Conservation (phyloP, 1,139 yeast species). For the Sugiyamaella paludigena region DNA sequence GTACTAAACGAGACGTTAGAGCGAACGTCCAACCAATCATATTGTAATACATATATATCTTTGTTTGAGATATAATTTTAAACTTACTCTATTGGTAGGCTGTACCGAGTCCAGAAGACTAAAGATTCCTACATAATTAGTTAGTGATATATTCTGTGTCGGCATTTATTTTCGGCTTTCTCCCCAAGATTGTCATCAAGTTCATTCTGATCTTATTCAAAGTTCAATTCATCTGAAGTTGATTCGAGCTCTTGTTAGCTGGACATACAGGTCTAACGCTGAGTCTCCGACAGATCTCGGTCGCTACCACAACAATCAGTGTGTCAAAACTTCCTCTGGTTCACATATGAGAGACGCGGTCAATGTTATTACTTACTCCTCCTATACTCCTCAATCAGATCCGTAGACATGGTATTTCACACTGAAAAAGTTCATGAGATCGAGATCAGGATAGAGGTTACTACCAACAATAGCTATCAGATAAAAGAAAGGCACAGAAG, state of each 20-base stretch:
- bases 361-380: constrained; percentile 21
- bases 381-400: constrained; percentile 24
- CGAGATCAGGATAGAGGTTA: background rate
- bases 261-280: too few species aligned
- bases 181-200: background rate
- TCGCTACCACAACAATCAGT: too few species aligned
- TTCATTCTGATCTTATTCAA: background rate
- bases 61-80: background rate
- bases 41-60: background rate
- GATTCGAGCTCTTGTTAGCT: too few species aligned
- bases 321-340: too few species aligned
- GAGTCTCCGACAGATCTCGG: too few species aligned
- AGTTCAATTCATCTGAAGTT: background rate
- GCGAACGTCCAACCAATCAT: too few species aligned
- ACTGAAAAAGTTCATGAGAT: background rate
- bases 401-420: constrained; percentile 19
- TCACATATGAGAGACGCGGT: background rate
- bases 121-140: constrained; percentile 27
- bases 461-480: too few species aligned
- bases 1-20: constrained; percentile 30
- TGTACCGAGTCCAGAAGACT: constrained; percentile 37
- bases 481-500: too few species aligned
- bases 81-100: constrained; percentile 33
- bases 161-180: background rate
- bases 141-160: background rate